A percentile compares a stretch with the other conserved stretches of the same genome.
Evolutionary conservation across 805 yeast species (phyloP).

Genomic region (Ogataea dorogensis): DNA sequence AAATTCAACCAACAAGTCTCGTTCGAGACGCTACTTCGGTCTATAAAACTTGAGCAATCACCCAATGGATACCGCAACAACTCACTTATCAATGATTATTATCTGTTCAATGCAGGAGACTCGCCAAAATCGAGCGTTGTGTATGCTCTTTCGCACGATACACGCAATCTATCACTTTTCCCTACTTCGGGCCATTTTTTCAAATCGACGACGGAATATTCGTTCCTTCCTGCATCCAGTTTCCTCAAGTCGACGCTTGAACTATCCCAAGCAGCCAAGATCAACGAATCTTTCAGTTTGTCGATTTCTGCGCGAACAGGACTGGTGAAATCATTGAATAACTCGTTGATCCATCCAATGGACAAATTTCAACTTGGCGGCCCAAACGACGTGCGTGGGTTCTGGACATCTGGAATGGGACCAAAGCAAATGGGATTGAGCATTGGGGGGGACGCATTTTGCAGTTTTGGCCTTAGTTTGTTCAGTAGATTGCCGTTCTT

Average conservation of each 20-base stretch:
- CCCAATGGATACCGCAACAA: constrained; percentile 28
- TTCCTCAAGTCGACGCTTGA: constrained; percentile 45
- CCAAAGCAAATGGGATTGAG: constrained; percentile 51
- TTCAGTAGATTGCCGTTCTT: constrained; percentile 43
- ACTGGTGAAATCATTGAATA: constrained; percentile 19
- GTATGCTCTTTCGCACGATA: constrained; percentile 41
- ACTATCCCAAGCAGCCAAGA: constrained; percentile 34
- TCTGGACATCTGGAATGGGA: constrained; percentile 50
- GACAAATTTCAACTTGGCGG: constrained; percentile 60
- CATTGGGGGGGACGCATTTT: constrained; percentile 52
- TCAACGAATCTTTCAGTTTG: constrained; percentile 21
- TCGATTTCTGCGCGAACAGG: constrained; percentile 30
- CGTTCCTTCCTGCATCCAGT: constrained; percentile 29
- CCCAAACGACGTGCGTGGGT: constrained; percentile 56
- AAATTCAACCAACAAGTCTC: constrained; percentile 47
- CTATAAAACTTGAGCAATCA: constrained; percentile 29
- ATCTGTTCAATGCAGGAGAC: constrained; percentile 42
- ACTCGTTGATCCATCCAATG: constrained; percentile 37
- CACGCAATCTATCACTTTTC: constrained; percentile 42
- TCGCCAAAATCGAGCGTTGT: constrained; percentile 44
- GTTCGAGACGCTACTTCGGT: constrained; percentile 44
- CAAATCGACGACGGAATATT: constrained; percentile 30
- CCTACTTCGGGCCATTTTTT: constrained; percentile 43
- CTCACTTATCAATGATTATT: constrained; percentile 33
- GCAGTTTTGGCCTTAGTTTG: constrained; percentile 45